Evolutionary conservation across 108 stramenopile genomes (phyloP), one percentile per base, ranked within the genome.

Genomic region (Hondaea fermentalgiana): DNA sequence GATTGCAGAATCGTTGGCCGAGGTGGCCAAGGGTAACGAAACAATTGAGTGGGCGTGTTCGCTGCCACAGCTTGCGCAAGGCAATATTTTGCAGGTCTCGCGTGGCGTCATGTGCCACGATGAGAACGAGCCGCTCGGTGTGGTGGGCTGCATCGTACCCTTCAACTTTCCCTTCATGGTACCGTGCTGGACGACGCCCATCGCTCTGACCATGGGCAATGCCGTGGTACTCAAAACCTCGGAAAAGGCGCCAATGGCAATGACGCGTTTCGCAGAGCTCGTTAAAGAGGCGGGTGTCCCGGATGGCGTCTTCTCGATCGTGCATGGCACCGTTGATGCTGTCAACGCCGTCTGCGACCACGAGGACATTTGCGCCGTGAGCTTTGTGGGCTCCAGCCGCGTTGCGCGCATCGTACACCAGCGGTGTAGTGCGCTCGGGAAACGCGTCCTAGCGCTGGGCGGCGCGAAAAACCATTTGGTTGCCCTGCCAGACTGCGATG

Each of bases 151-250:
- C 83, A 96, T 97, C 88, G 96, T 97, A 19, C 98, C 98, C 6
- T 98, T 97, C 91, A 98, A 98, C 93, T 97, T 97, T 91, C 97
- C 97, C 6, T 96, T 96, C 58, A 98, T 98, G 97, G 96, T 98
- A 57, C 96, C 97, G 3, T 91, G 96, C 21, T 98, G 97, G 98
- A 98, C 96, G 94, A 93, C 96, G 17, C 98, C 99, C n/a, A 97
- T 98, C 88, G 97, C 97, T 14, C 89, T 98, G 45, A 96, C 97
- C 0, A 93, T 95, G 88, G 99, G 99, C 51, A 99, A 99, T 92
- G 94, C 94, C 53, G 94, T 95, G 72, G 93, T 98, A 29, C 90
- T 98, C 47, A 98, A 98, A 90, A 92, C 94, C 44, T 93, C 92
- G n/a, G 93, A 94, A 58, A 93, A 93, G 90, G 92, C 91, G 28